These are phyloP conservation scores for Elsinoe ampelina DNA, from an alignment of 2,329 filamentous ascomycete genomes.

Conservation along the genomic window DNA sequence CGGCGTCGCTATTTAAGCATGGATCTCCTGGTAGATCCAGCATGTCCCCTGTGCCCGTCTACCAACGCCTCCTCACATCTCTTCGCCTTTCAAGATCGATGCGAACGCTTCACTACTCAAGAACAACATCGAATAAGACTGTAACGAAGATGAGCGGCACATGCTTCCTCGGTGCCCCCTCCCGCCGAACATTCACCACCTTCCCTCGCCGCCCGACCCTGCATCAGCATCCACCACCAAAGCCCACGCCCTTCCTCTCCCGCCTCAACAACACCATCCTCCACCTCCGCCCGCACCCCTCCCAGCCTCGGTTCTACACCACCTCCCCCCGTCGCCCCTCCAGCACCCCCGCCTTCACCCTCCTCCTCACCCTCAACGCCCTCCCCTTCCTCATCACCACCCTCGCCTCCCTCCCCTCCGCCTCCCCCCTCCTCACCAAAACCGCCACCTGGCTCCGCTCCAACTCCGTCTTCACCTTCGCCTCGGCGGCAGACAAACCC, in stretches of 20 bases:
- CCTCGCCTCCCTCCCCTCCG: neutral
- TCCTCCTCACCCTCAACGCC: slow-evolving; percentile 1
- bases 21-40: too few relatives aligned
- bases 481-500: neutral
- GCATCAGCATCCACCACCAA: neutral
- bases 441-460: neutral
- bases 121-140: too few relatives aligned
- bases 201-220: neutral
- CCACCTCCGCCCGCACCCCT: neutral
- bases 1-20: neutral
- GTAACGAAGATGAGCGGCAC: neutral
- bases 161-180: neutral
- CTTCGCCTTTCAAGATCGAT: neutral
- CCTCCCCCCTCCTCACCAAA: neutral
- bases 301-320: neutral
- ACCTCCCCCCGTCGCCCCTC: neutral
- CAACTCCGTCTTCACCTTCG: slow-evolving; percentile 9
- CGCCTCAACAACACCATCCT: neutral
- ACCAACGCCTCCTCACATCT: neutral
- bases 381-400: slow-evolving; percentile 3
- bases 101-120: too few relatives aligned
- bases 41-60: neutral
- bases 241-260: neutral
- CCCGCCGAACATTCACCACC: neutral
- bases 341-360: neutral